Evolutionary conservation across 2,329 filamentous ascomycete genomes (phyloP), one percentile per base, ranked within the genome.

Genomic region (Drechslerella dactyloides): DNA sequence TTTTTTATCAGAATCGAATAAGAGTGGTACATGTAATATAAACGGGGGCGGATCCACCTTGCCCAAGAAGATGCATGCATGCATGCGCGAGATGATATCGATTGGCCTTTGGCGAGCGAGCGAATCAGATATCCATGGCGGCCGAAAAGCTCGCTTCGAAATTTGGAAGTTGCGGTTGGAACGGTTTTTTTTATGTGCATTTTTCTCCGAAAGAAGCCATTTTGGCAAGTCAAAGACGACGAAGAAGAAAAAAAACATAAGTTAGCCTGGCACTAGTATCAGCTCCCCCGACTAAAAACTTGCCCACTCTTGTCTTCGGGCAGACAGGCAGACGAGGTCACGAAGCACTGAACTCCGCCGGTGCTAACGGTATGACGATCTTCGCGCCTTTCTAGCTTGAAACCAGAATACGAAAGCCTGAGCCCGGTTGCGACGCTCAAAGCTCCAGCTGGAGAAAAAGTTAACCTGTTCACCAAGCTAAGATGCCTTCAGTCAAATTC

Each of bases 161-260:
- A 33, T 33, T 33, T 33, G 27, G 15, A 13, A 54, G 48, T 11
- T 19, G 52, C 48, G 5, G 17, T 42, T 54, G 33, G 35, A 52
- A 11, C 52, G 33, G 44, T 30, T 55, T 33, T 8, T 33, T 33
- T 53, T 17, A 48, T 11, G 51, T 42, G 63, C 46, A 59, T 50
- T 53, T 64, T 70, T 70, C 48, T 59, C 66, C 59, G 59, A 70
- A 55, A 70, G 24, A 24, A 35, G 42, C 27, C 27, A 33, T 33
- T 33, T 33, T 6, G 19, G 44, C 7, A 48, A 48, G 17, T 19
- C 2, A 48, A 19, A 48, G 19, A 48, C 19, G 44, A 48, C 15
- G 19, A 48, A 21, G 17, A 48, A 23, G 8, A 19, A 48, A 48
- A 48, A 21, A 48, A 5, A 48, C n/a, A 48, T n/a, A n/a, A n/a